Percentiles rank a stretch among this genome's conserved stretches.
Conservation (phyloP, 2,329 filamentous ascomycete genomes). For the Ramularia endophylla region DNA sequence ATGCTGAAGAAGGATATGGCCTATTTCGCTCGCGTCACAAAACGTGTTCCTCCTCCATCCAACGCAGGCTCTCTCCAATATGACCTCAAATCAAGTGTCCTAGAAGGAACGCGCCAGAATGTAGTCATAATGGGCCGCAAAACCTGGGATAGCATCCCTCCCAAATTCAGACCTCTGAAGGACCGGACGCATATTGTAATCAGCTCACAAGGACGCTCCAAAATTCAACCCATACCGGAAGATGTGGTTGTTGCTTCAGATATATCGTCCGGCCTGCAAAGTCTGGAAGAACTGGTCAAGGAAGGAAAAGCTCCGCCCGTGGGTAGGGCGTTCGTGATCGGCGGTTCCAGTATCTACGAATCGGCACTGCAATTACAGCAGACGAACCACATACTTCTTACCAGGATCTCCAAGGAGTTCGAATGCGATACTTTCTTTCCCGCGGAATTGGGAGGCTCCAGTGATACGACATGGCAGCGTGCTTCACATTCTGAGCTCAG, state of each 20-base stretch:
- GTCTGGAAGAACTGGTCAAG: slow-evolving; percentile 28
- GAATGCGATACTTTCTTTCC: slow-evolving; percentile 73
- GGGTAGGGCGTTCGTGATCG: slow-evolving; percentile 75
- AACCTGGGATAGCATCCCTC: slow-evolving; percentile 88
- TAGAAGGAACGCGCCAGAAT: slow-evolving; percentile 31
- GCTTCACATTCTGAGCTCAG: slow-evolving; percentile 49
- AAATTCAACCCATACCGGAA: slow-evolving; percentile 23
- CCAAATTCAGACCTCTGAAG: slow-evolving; percentile 69
- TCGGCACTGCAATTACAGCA: slow-evolving; percentile 57
- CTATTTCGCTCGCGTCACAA: slow-evolving; percentile 89
- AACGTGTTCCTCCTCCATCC: slow-evolving; percentile 55
- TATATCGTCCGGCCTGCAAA: slow-evolving; percentile 25
- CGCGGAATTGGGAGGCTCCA: slow-evolving; percentile 43
- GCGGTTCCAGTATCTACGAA: slow-evolving; percentile 78
- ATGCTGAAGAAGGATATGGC: slow-evolving; percentile 89
- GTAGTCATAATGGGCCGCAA: slow-evolving; percentile 96
- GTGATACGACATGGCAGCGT: slow-evolving; percentile 48
- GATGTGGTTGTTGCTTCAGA: slow-evolving; percentile 50
- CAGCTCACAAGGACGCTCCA: slow-evolving; percentile 42
- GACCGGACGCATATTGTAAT: slow-evolving; percentile 79
- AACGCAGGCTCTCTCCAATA: slow-evolving; percentile 22
- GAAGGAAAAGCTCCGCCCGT: slow-evolving; percentile 30
- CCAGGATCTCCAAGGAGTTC: slow-evolving; percentile 61
- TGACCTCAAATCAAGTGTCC: slow-evolving; percentile 10
- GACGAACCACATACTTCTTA: slow-evolving; percentile 61